Percentiles rank a stretch among this genome's conserved stretches.
Evolutionary conservation across 176 grass and related monocot genomes (phyloP).

Genomic region (Paspalum notatum): DNA sequence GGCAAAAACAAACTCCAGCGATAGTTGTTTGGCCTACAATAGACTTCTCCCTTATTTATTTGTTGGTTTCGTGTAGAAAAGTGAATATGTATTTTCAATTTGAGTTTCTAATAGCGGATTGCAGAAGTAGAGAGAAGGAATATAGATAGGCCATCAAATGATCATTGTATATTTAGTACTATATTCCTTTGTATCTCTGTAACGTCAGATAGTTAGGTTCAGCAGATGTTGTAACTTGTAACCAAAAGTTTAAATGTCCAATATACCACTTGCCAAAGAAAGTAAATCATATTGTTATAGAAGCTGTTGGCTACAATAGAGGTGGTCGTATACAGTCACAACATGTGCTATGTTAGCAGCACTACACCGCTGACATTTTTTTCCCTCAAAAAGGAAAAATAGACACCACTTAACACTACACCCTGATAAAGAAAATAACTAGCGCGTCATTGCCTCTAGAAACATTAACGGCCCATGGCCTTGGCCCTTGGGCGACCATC

Average conservation of each 20-base stretch:
- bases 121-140: neutral
- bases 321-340: neutral
- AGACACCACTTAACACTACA: no score
- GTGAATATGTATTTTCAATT: neutral
- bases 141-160: neutral
- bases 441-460: no score
- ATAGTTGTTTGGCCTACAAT: no score
- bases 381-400: no score
- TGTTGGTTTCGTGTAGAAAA: slow-evolving; percentile 2
- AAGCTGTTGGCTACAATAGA: neutral
- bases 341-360: neutral
- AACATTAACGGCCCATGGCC: no score
- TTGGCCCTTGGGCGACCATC: no score
- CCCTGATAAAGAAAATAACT: no score
- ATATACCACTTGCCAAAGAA: neutral
- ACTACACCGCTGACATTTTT: neutral
- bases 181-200: neutral
- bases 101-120: neutral
- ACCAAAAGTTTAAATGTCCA: slow-evolving; percentile 2
- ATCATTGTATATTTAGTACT: slow-evolving; percentile 16
- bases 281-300: neutral
- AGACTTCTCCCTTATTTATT: neutral
- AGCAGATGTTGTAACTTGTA: neutral
- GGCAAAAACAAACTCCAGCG: no score
- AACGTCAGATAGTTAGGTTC: slow-evolving; percentile 21